A percentile compares a stretch with the other conserved stretches of the same genome.
These are phyloP conservation scores for Botrytis paeoniae DNA, from an alignment of 2,329 filamentous ascomycete species.

Conservation along the genomic window DNA sequence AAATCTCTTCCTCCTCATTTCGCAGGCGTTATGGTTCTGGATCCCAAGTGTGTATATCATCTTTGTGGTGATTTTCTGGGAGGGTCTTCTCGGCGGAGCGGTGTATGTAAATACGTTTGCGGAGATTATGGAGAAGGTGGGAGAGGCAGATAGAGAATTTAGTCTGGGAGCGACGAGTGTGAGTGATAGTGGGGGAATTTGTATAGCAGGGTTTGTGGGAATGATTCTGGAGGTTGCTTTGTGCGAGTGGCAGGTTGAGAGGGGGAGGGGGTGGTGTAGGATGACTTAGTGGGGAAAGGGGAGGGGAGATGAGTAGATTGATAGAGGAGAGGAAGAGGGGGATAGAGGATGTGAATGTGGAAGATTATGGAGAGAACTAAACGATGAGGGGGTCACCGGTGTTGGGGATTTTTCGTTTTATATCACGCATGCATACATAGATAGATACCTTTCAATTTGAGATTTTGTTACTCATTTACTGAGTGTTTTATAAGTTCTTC, in stretches of 20 bases:
- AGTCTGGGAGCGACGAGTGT: slow-evolving; percentile 86
- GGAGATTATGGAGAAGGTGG: slow-evolving; percentile 83
- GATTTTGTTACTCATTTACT: no score
- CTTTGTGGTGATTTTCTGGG: slow-evolving; percentile 87
- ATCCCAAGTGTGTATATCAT: slow-evolving; percentile 84
- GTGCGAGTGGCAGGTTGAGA: slow-evolving; percentile 80
- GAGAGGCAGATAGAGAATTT: slow-evolving; percentile 78
- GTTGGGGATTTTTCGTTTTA: background rate
- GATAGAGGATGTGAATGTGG: background rate
- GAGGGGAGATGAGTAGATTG: background rate
- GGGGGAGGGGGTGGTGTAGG: slow-evolving; percentile 72
- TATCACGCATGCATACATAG: background rate
- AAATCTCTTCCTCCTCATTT: slow-evolving; percentile 70
- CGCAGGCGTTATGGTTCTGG: slow-evolving; percentile 77
- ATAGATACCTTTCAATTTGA: background rate
- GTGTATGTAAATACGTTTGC: slow-evolving; percentile 98
- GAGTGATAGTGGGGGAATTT: slow-evolving; percentile 88
- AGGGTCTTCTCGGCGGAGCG: slow-evolving; percentile 82
- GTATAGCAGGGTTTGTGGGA: slow-evolving; percentile 78
- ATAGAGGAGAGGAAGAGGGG: background rate
- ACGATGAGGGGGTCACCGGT: background rate
- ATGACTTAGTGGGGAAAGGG: background rate
- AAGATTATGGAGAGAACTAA: background rate
- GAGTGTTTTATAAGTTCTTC: background rate
- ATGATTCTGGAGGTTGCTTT: slow-evolving; percentile 79